Evolutionary conservation across 257 asterid species (phyloP).

Genomic region (Jaltomata sinuosa): DNA sequence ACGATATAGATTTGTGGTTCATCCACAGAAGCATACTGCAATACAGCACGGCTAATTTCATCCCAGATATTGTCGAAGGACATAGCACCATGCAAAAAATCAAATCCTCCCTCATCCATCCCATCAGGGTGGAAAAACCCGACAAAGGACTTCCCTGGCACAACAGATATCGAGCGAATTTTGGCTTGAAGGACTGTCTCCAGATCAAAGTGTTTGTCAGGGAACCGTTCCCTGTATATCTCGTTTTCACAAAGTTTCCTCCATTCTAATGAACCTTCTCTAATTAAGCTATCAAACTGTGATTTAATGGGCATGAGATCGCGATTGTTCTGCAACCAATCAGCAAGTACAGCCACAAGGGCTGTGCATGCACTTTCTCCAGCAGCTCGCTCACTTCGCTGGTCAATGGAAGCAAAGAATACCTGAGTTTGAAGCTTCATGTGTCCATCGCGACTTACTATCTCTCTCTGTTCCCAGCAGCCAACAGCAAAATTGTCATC

Average conservation of each 20-base stretch:
- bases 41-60: slow-evolving; percentile 39
- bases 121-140: slow-evolving; percentile 83
- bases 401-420: slow-evolving; percentile 93
- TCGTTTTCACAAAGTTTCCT: slow-evolving; percentile 79
- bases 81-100: slow-evolving; percentile 89
- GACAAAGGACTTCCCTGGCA: slow-evolving; percentile 66
- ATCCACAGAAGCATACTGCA: slow-evolving; percentile 14
- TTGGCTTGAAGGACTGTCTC: slow-evolving; percentile 84
- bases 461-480: slow-evolving; percentile 77
- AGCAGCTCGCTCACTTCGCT: slow-evolving; percentile 89
- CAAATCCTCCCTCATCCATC: slow-evolving; percentile 61
- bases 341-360: slow-evolving; percentile 87
- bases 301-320: slow-evolving; percentile 83
- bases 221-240: slow-evolving; percentile 49
- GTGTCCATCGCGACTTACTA: slow-evolving; percentile 73
- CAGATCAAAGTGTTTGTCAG: slow-evolving; percentile 92
- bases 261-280: slow-evolving; percentile 95
- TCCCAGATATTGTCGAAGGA: slow-evolving; percentile 91
- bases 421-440: slow-evolving; percentile 67
- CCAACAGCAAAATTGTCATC: slow-evolving; percentile 88
- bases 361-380: slow-evolving; percentile 98
- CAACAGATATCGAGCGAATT: slow-evolving; percentile 47
- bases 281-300: slow-evolving; percentile 70
- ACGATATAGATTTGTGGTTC: slow-evolving; percentile 62
- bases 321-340: slow-evolving; percentile 72